These are phyloP conservation scores for Platanthera zijinensis DNA, from an alignment of 106 monocot species.

Conservation along the genomic window DNA sequence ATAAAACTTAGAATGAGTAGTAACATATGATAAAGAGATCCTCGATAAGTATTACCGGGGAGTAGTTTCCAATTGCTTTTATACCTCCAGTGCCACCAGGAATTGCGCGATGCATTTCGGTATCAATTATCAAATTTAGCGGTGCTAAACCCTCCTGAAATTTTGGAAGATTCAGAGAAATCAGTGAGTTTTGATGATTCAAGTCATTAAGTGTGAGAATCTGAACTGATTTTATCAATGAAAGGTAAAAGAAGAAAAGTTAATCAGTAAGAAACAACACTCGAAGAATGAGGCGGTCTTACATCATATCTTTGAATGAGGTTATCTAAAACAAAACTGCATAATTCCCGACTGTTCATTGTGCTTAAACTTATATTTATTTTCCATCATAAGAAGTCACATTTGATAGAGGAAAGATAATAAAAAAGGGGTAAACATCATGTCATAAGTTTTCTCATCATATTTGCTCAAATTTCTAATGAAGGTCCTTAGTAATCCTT, in stretches of 20 bases:
- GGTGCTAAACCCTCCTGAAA: slow-evolving; percentile 64
- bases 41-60: slow-evolving; percentile 30
- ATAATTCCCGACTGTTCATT: not conserved
- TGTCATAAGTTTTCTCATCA: no score
- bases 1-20: not conserved
- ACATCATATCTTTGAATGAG: not conserved
- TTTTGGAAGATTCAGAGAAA: not conserved
- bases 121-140: slow-evolving; percentile 49
- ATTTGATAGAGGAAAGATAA: not conserved
- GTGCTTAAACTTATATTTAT: not conserved
- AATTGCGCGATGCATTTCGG: slow-evolving; percentile 42
- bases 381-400: not conserved
- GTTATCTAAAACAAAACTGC: not conserved
- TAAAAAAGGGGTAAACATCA: not conserved
- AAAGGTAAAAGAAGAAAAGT: not conserved
- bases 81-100: slow-evolving; percentile 69
- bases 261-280: not conserved
- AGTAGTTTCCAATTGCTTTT: slow-evolving; percentile 75
- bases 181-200: not conserved
- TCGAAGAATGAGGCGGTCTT: not conserved
- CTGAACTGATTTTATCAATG: not conserved
- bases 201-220: not conserved
- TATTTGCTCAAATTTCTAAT: no score
- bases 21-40: not conserved
- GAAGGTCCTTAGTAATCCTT: no score